Percentiles rank a stretch among this genome's conserved stretches.
Evolutionary conservation across 192 early-diverging fungal species (phyloP).

Genomic region (Radiomyces spectabilis): DNA sequence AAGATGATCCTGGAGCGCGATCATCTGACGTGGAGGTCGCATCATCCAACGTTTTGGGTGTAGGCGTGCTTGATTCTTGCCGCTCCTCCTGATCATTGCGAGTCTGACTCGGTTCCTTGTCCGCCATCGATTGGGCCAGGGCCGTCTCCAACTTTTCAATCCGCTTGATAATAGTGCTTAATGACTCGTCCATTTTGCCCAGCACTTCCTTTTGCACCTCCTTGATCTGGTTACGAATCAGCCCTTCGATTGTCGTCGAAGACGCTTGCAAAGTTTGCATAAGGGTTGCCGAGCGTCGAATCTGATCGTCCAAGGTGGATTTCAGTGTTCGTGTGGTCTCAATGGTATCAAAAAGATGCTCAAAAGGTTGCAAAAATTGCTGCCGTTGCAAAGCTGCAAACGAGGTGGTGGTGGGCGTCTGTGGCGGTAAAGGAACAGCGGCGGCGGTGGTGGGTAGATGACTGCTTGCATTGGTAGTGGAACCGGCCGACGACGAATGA

Average conservation of each 20-base stretch:
- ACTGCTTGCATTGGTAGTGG: background rate
- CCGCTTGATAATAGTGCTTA: slow-evolving; percentile 5
- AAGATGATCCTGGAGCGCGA: no score
- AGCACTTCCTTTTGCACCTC: slow-evolving; percentile 20
- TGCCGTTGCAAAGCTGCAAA: slow-evolving; percentile 38
- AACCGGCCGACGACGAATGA: background rate
- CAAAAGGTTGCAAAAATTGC: slow-evolving; percentile 49
- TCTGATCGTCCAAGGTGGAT: slow-evolving; percentile 67
- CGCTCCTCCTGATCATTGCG: no score
- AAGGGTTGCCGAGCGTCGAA: slow-evolving; percentile 59
- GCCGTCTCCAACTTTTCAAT: slow-evolving; percentile 9
- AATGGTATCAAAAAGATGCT: slow-evolving; percentile 45
- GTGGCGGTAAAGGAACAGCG: slow-evolving; percentile 21
- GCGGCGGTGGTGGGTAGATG: slow-evolving; percentile 28
- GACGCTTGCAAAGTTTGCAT: slow-evolving; percentile 66
- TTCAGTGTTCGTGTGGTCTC: slow-evolving; percentile 58
- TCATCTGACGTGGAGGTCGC: background rate
- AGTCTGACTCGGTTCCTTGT: background rate
- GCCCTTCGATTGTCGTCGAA: slow-evolving; percentile 66
- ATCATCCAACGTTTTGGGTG: background rate
- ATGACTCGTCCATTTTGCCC: background rate
- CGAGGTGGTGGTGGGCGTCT: slow-evolving; percentile 42
- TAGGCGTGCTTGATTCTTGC: background rate
- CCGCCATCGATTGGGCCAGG: slow-evolving; percentile 5
- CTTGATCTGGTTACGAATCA: slow-evolving; percentile 65